These are phyloP conservation scores for Candida khao-thaluensis DNA, from an alignment of 805 yeast species.

Conservation along the genomic window DNA sequence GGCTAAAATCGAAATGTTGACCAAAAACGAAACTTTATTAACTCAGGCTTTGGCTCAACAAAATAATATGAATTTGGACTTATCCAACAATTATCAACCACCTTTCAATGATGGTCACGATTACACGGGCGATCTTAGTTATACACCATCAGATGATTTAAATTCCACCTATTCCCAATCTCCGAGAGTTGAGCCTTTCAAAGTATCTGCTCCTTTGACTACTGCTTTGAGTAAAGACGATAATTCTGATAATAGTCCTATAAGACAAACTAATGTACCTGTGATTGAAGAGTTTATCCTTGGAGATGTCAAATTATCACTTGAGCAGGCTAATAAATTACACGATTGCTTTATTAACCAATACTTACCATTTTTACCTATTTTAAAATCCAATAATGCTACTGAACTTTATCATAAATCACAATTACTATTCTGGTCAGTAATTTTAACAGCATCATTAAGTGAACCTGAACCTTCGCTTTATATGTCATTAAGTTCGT, in stretches of 20 bases:
- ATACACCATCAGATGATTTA: slow-evolving; percentile 10
- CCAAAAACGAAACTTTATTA: slow-evolving; percentile 63
- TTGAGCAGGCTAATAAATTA: slow-evolving; percentile 66
- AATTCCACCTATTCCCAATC: slow-evolving; percentile 7
- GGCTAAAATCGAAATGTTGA: slow-evolving; percentile 63
- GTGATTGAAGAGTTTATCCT: slow-evolving; percentile 61
- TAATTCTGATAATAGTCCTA: slow-evolving; percentile 32
- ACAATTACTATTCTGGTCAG: slow-evolving; percentile 86
- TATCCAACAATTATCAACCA: slow-evolving; percentile 3
- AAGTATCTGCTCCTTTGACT: slow-evolving; percentile 6
- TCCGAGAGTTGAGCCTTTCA: slow-evolving; percentile 8
- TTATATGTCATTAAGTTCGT: slow-evolving; percentile 70
- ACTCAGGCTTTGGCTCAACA: slow-evolving; percentile 57
- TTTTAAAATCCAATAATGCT: slow-evolving; percentile 67
- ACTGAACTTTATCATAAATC: slow-evolving; percentile 79
- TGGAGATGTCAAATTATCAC: slow-evolving; percentile 70
- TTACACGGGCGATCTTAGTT: slow-evolving; percentile 7
- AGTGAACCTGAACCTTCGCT: slow-evolving; percentile 86
- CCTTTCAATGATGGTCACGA: background rate
- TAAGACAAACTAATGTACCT: slow-evolving; percentile 9
- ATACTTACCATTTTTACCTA: slow-evolving; percentile 77
- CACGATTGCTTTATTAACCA: slow-evolving; percentile 67
- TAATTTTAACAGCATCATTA: slow-evolving; percentile 78
- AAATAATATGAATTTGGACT: slow-evolving; percentile 8
- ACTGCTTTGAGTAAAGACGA: slow-evolving; percentile 14